A percentile compares a stretch with the other conserved stretches of the same genome.
Conservation (phyloP, 768 basidiomycete species). For the Boletus sp. region DNA sequence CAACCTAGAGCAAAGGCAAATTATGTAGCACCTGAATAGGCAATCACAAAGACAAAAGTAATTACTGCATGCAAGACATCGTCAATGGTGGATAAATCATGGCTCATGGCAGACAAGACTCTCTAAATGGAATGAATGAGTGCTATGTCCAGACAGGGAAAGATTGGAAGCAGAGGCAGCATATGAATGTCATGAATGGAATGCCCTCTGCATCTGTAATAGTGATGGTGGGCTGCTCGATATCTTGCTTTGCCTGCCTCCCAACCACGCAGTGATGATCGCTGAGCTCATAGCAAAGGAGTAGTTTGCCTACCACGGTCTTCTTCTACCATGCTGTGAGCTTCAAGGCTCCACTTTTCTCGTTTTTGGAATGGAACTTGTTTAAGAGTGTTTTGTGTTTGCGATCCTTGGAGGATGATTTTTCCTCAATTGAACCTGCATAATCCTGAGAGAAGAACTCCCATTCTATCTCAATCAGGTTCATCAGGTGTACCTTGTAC, state of each 20-base stretch:
- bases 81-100: constrained; percentile 56
- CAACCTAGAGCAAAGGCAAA: constrained; percentile 39
- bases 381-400: constrained; percentile 44
- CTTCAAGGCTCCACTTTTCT: constrained; percentile 43
- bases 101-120: constrained; percentile 50
- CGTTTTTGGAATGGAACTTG: constrained; percentile 34
- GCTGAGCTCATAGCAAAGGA: constrained; percentile 41
- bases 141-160: constrained; percentile 35
- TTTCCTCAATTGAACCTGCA: constrained; percentile 23
- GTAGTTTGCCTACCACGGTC: constrained; percentile 40
- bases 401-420: constrained; percentile 30
- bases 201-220: constrained; percentile 27
- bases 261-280: constrained; percentile 41
- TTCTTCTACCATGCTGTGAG: constrained; percentile 66
- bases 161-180: constrained; percentile 6
- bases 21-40: constrained; percentile 9
- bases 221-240: constrained; percentile 15
- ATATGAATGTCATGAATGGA: constrained; percentile 10
- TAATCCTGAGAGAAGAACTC: constrained; percentile 29
- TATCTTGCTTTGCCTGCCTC: constrained; percentile 32
- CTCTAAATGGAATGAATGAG: constrained; percentile 47
- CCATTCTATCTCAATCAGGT: constrained; percentile 35
- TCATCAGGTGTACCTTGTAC: constrained; percentile 36
- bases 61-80: constrained; percentile 53
- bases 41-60: constrained; percentile 16